Base-by-base conservation (phyloP, 1,139 yeast genomes). In the Saccharomyces pastorianus region DNA sequence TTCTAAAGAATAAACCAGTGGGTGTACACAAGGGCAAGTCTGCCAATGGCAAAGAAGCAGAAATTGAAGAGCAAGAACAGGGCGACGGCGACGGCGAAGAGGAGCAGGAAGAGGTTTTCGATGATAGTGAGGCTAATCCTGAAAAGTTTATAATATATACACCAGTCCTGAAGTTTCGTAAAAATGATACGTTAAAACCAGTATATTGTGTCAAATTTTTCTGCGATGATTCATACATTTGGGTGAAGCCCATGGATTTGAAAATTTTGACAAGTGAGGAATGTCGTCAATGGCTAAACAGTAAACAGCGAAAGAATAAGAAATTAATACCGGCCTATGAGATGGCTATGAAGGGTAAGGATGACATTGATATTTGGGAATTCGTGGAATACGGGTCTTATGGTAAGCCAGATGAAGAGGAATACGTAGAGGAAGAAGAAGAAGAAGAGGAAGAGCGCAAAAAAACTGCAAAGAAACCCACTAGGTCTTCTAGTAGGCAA, bases 1-100 rank as follows among this genome's bases (percentile, higher is more conserved):
- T 85, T 29, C 58, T 71, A 47, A 66, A 69, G 38, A 76, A 76
- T 56, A 79, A 76, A 58, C 83, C 86, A 13, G 60, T 31, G 4
- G 34, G 34, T 31, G 34, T 31, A 31, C 34, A 31, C 34, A 31
- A 31, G 34, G 34, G 34, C 34, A 31, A 31, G 34, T 31, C 34
- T 31, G 34, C 34, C 34, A 31, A 31, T 31, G 34, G 34, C 14
- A 31, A 31, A 31, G 47, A 49, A 41, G 54, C 52, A 56, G 64
- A 58, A 42, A 59, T 60, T 26, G 63, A 62, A 51, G 60, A 62
- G 41, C 65, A 59, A 28, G 62, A 59, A 1, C 58, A 64, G 48
- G 63, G 60, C 38, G 64, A 62, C 47, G 63, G 60, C 38, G 64
- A 62, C 47, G 59, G 57, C 2, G 62, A 59, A 1, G 57, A 57